These are phyloP conservation scores for Didymosphaeria variabile DNA, from an alignment of 2,329 filamentous ascomycete species.

Conservation along the genomic window DNA sequence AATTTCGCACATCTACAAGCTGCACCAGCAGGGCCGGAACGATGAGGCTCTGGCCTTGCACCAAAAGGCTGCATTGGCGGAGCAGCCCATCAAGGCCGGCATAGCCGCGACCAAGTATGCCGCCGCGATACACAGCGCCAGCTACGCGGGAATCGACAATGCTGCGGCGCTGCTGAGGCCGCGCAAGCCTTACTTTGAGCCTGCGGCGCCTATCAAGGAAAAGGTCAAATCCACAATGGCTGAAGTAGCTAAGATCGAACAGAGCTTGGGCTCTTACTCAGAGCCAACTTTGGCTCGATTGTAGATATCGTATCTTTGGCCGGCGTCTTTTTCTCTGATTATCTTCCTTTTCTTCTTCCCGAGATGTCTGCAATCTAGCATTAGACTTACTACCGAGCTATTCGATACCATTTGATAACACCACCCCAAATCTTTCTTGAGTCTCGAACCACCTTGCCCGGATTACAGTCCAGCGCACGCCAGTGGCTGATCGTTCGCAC, in stretches of 20 bases:
- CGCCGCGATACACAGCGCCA: conserved; percentile 66
- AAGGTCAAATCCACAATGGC: conserved; percentile 26
- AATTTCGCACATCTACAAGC: conserved; percentile 64
- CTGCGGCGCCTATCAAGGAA: conserved; percentile 21
- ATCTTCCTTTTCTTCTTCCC: background rate
- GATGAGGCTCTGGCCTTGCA: conserved; percentile 69
- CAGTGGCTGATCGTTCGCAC: background rate
- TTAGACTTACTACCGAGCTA: background rate
- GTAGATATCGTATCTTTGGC: background rate
- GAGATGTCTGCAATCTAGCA: background rate
- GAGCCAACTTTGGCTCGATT: conserved; percentile 2
- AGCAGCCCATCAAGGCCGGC: conserved; percentile 70
- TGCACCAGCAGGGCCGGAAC: conserved; percentile 64
- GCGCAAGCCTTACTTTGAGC: conserved; percentile 28
- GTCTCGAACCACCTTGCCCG: background rate
- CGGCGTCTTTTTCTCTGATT: background rate
- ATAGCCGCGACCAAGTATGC: conserved; percentile 74
- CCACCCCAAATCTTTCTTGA: background rate
- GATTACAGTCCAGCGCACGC: background rate
- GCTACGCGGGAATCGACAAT: conserved; percentile 59
- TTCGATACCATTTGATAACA: background rate
- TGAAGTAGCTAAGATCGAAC: conserved; percentile 31
- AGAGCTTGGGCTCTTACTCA: conserved; percentile 24
- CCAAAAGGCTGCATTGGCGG: conserved; percentile 68
- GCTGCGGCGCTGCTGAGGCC: conserved; percentile 27